Conservation (phyloP, 495 filamentous ascomycete species). For the Xylaria telfairii region DNA sequence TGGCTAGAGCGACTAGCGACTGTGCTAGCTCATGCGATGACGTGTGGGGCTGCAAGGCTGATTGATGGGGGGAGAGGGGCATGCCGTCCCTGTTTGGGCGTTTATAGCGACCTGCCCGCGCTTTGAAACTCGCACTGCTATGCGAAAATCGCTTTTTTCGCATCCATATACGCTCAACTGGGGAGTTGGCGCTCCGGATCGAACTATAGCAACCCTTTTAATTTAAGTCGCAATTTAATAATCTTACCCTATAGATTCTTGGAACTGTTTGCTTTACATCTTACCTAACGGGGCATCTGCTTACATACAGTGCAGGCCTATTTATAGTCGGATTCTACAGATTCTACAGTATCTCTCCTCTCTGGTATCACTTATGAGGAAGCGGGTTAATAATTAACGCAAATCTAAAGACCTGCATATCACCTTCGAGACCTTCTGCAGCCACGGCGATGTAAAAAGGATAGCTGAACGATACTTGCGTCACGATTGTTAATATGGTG, state of each 20-base stretch:
- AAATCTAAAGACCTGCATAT: background rate
- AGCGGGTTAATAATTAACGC: too few species aligned
- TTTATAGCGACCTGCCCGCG: background rate
- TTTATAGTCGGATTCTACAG: background rate
- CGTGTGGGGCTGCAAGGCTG: constrained; percentile 4
- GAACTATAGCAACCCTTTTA: too few species aligned
- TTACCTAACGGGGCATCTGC: background rate
- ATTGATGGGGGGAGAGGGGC: background rate
- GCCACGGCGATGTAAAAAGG: background rate
- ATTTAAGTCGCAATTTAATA: too few species aligned
- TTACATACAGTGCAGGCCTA: background rate
- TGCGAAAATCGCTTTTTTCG: constrained; percentile 1
- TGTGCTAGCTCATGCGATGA: constrained; percentile 3
- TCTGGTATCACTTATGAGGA: too few species aligned
- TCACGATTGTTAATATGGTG: background rate
- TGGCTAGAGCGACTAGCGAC: background rate
- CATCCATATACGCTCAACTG: background rate
- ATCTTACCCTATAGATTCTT: background rate
- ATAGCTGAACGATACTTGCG: constrained; percentile 6
- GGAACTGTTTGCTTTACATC: background rate
- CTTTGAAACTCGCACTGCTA: background rate
- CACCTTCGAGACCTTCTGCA: background rate
- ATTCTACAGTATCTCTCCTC: too few species aligned
- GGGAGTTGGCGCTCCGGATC: background rate
- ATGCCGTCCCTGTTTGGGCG: background rate